phyloP scores from a whole-genome alignment of 148 eudicot species.

The Persicaria tinctoria region DNA sequence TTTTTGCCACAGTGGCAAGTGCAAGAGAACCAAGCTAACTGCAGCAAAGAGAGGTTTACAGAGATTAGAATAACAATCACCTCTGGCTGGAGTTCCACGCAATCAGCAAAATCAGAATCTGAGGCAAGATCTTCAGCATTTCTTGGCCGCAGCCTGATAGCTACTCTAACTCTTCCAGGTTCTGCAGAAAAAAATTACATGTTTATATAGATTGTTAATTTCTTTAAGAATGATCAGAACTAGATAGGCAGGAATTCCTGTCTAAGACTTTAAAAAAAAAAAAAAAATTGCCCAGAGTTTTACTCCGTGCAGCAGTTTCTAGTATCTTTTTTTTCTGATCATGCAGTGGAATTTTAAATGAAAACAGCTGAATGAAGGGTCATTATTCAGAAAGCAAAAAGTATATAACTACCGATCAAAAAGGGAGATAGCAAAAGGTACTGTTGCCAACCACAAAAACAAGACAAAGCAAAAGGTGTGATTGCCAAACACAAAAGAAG shows the following conservation, averaged over 20 bases:
- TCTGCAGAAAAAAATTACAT: slow-evolving; percentile 26
- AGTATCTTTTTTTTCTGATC: background rate
- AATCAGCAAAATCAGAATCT: slow-evolving; percentile 83
- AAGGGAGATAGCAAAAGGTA: background rate
- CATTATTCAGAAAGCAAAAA: background rate
- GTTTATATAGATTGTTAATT: too few relatives aligned
- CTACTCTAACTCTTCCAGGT: slow-evolving; percentile 93
- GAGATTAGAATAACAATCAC: slow-evolving; percentile 25
- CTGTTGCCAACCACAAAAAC: background rate
- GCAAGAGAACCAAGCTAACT: background rate
- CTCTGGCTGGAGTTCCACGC: slow-evolving; percentile 89
- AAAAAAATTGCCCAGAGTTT: background rate
- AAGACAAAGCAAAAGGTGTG: background rate
- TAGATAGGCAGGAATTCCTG: too few relatives aligned
- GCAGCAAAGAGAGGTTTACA: background rate
- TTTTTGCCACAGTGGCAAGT: background rate
- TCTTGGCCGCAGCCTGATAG: slow-evolving; percentile 86
- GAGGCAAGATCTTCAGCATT: slow-evolving; percentile 71
- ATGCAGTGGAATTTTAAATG: background rate
- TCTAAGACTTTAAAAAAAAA: background rate
- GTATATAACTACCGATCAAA: background rate
- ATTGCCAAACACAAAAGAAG: background rate
- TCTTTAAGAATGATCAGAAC: too few relatives aligned
- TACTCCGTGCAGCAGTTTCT: background rate
- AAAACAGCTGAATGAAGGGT: background rate